These are phyloP conservation scores for Aspergillus carbonarius DNA, from an alignment of 2,329 filamentous ascomycete species.

Conservation along the genomic window DNA sequence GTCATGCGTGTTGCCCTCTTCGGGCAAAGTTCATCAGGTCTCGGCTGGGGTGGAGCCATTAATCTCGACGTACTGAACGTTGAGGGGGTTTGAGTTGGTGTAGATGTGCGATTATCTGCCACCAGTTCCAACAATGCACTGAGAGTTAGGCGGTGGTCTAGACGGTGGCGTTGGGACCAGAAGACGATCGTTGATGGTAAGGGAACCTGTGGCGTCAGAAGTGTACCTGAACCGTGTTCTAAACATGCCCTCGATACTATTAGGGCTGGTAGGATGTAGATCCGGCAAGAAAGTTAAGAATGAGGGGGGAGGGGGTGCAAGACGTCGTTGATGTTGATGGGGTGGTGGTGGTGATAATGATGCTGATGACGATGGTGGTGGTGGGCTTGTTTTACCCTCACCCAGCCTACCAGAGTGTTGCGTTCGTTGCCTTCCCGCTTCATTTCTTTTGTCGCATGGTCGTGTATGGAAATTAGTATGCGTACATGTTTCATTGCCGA, in stretches of 20 bases:
- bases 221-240: conserved; percentile 17
- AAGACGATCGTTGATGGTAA: conserved; percentile 13
- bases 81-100: neutral
- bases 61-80: conserved; percentile 1
- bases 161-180: conserved; percentile 14
- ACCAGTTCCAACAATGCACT: neutral
- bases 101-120: neutral
- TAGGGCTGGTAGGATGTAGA: conserved; percentile 12
- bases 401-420: neutral
- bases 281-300: conserved; percentile 7
- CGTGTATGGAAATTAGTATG: conserved; percentile 7
- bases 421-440: neutral
- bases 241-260: conserved; percentile 11
- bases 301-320: neutral
- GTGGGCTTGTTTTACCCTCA: neutral
- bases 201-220: conserved; percentile 15
- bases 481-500: conserved; percentile 16
- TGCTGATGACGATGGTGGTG: neutral
- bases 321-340: neutral
- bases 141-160: conserved; percentile 6
- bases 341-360: neutral
- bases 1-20: conserved; percentile 1
- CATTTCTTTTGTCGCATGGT: conserved; percentile 5
- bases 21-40: neutral
- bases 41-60: conserved; percentile 2